phyloP scores from a whole-genome alignment of 140 eudicot species.

The Oenanthe javanica region DNA sequence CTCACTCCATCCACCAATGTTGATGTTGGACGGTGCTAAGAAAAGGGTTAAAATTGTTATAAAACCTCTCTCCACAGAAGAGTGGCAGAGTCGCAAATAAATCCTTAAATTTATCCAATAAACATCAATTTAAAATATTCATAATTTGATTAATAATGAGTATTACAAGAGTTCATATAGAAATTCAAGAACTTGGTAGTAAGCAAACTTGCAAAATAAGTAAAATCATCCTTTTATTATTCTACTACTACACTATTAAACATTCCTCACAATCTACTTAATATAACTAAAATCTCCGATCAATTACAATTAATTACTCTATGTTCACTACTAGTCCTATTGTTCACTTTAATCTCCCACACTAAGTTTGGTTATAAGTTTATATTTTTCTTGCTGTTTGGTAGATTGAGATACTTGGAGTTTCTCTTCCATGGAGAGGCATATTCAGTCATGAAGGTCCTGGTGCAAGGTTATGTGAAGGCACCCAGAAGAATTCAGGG shows the following conservation, averaged over 20 bases:
- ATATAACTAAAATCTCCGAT: background rate
- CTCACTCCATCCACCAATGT: background rate
- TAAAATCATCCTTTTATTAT: background rate
- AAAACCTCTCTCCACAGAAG: background rate
- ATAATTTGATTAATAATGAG: background rate
- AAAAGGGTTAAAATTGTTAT: background rate
- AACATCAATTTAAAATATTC: background rate
- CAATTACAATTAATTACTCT: background rate
- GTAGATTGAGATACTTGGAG: slow-evolving; percentile 29
- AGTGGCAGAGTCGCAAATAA: background rate
- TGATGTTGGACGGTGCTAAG: background rate
- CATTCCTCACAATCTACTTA: background rate
- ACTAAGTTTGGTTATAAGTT: background rate
- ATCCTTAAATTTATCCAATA: background rate
- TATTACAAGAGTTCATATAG: background rate
- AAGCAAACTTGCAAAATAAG: background rate
- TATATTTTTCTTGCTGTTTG: background rate
- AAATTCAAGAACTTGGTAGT: background rate
- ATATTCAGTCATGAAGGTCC: slow-evolving; percentile 50
- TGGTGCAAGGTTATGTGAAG: slow-evolving; percentile 47
- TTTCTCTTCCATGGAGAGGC: slow-evolving; percentile 80
- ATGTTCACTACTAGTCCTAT: background rate
- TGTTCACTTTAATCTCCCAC: background rate
- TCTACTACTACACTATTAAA: background rate
- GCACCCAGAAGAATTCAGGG: slow-evolving; percentile 15